Evolutionary conservation across 2,329 filamentous ascomycete species (phyloP), one percentile per base, ranked within the genome.

Genomic region (Teratosphaeria destructans): DNA sequence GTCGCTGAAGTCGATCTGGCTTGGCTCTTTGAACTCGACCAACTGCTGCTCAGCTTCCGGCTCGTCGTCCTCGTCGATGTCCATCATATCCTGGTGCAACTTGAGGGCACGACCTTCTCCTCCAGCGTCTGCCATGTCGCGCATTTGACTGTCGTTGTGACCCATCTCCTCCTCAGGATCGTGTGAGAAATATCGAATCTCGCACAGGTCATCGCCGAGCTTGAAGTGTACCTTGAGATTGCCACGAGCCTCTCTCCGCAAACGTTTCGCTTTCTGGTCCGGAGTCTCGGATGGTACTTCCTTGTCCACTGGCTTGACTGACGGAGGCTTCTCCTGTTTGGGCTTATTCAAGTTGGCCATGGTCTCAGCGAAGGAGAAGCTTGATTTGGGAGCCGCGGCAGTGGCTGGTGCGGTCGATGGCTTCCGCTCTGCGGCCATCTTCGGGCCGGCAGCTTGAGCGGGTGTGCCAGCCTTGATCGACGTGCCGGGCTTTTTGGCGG

Each of bases 141-240:
- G 83, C 49, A 86, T 81, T 79, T 89, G 85, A 67, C 84, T 87
- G 59, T 81, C 78, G 58, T 83, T 82, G 59, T 87, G 81, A 57
- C 85, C 86, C 60, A 85, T 79, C 65, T 90, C 86, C 69, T 91
- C 88, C 1, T 82, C 81, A 1, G 83, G 84, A 62, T 90, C 86
- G 66, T 89, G 88, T 58, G 85, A 83, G 74, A 92, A 91, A 56
- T 85, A 76, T 63, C 83, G 82, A 58, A 90, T 77, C 65, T 88
- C 78, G 1, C 85, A 85, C 34, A 93, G 78, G 34, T 84, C 81
- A 19, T 81, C 76, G 56, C 87, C 87, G 0, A 84, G 80, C 68
- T 86, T 88, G 80, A 88, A 93, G 6, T 76, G 81, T 5, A 93
- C 89, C 12, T 85, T 81, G 26, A 91, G 76, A 63, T 87, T 84